phyloP scores from a whole-genome alignment of 768 basidiomycete species.

The Pholiota microspora region DNA sequence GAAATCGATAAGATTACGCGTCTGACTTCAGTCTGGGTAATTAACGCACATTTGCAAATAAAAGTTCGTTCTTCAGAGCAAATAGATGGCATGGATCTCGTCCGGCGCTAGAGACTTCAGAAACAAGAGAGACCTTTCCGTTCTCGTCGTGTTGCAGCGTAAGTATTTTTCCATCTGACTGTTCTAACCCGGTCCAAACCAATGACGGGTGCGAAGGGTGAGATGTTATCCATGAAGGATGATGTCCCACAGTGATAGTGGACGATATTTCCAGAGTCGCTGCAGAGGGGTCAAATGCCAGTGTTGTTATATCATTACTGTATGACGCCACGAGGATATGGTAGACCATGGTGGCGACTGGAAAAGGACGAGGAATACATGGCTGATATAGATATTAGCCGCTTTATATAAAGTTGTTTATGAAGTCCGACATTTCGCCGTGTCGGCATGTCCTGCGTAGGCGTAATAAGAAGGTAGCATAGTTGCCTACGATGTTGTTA shows the following conservation, averaged over 20 bases:
- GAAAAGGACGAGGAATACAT: slow-evolving; percentile 8
- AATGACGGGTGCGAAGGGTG: slow-evolving; percentile 56
- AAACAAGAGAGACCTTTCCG: slow-evolving; percentile 51
- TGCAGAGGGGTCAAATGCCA: slow-evolving; percentile 56
- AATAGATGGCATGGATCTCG: slow-evolving; percentile 63
- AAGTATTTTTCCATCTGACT: slow-evolving; percentile 60
- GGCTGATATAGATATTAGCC: slow-evolving; percentile 4
- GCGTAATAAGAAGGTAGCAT: neutral
- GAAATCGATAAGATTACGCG: neutral
- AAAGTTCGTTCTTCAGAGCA: slow-evolving; percentile 53
- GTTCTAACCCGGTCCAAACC: slow-evolving; percentile 66
- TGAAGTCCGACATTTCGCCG: slow-evolving; percentile 23
- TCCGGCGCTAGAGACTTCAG: slow-evolving; percentile 51
- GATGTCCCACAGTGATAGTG: slow-evolving; percentile 48
- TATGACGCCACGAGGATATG: slow-evolving; percentile 66
- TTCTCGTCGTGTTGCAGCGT: slow-evolving; percentile 56
- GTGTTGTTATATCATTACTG: slow-evolving; percentile 58
- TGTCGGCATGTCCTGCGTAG: slow-evolving; percentile 8
- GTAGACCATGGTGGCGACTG: slow-evolving; percentile 27
- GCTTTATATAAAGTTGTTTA: slow-evolving; percentile 14
- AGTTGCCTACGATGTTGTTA: neutral
- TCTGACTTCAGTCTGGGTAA: neutral
- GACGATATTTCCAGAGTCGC: slow-evolving; percentile 45
- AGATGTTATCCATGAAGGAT: slow-evolving; percentile 76
- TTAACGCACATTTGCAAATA: slow-evolving; percentile 71